Base-by-base conservation (phyloP, 495 filamentous ascomycete species). In the Hypoxylon intermedium region DNA sequence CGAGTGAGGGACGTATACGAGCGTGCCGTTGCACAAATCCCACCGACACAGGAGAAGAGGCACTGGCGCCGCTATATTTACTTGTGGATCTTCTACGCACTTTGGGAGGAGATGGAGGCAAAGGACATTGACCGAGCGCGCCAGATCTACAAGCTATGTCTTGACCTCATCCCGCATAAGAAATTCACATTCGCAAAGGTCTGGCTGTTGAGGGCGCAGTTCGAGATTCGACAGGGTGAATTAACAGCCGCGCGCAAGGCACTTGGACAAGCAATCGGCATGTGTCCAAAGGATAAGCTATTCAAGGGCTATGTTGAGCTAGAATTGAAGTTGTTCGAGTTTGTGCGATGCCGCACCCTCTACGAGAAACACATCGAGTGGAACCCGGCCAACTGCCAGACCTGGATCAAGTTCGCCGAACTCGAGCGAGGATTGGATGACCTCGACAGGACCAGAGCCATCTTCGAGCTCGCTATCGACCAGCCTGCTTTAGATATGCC, bases 51-150 rank as follows among this genome's bases (percentile, higher is more conserved):
- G 63, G 94, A 98, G 75, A 98, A 98, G 78, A 85, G 94, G 31
- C 93, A 98, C 74, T 98, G 94, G 94, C 82, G 94, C 53, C 80
- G 94, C 19, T 98, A 98, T 71, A 96, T 98, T 58, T 98, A 97
- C 72, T 83, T 98, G 2, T 98, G 93, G 89, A 85, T 97, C 40
- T 97, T 97, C 77, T 98, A 98, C 74, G 94, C 95, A 1, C 74
- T 96, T 13, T 98, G 88, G 85, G 93, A 97, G 72, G 94, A 98
- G 68, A 85, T 88, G 79, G 88, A 92, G 51, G 83, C 84, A 19
- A 87, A 88, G 61, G 92, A 98, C 65, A 70, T 85, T 30, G 83
- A 88, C 16, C 87, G 95, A 30, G 92, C 93, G 6, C 84, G 90
- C 23, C 89, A 97, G 67, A 91, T 98, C 63, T 98, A 97, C 76